Evolutionary conservation across 2,329 filamentous ascomycete species (phyloP).

Genomic region (Knufia petricola): DNA sequence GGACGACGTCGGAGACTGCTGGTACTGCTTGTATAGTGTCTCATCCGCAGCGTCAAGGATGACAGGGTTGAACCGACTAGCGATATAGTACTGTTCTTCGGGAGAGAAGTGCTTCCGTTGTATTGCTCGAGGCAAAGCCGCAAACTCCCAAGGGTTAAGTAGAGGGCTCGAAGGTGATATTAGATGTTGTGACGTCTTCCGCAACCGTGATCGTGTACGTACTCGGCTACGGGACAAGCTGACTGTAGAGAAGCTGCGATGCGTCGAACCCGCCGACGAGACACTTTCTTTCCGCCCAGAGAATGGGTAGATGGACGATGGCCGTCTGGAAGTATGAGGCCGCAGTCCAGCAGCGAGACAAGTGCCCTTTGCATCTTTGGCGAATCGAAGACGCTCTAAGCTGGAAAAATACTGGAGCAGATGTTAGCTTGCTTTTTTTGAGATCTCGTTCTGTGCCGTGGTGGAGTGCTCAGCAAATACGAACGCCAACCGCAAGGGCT

Average conservation of each 20-base stretch:
- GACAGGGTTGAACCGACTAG: slow-evolving; percentile 43
- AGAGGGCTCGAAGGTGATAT: slow-evolving; percentile 10
- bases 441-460: slow-evolving; percentile 7
- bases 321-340: slow-evolving; percentile 1
- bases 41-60: slow-evolving; percentile 52
- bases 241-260: slow-evolving; percentile 7
- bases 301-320: not conserved
- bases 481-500: not conserved
- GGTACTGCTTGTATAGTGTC: slow-evolving; percentile 42
- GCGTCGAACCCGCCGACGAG: not conserved
- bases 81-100: slow-evolving; percentile 59
- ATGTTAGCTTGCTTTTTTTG: slow-evolving; percentile 18
- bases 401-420: slow-evolving; percentile 27
- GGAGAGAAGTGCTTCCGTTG: slow-evolving; percentile 59
- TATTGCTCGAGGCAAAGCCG: slow-evolving; percentile 62
- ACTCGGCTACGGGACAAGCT: not conserved
- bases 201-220: not conserved
- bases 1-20: slow-evolving; percentile 17
- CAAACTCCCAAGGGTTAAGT: slow-evolving; percentile 36
- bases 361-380: slow-evolving; percentile 20
- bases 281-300: slow-evolving; percentile 8
- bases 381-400: slow-evolving; percentile 27
- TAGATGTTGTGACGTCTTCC: slow-evolving; percentile 7
- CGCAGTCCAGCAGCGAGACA: not conserved
- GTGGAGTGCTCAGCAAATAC: slow-evolving; percentile 4